Base-by-base conservation (phyloP, 805 yeast species). In the Metschnikowia continentalis region DNA sequence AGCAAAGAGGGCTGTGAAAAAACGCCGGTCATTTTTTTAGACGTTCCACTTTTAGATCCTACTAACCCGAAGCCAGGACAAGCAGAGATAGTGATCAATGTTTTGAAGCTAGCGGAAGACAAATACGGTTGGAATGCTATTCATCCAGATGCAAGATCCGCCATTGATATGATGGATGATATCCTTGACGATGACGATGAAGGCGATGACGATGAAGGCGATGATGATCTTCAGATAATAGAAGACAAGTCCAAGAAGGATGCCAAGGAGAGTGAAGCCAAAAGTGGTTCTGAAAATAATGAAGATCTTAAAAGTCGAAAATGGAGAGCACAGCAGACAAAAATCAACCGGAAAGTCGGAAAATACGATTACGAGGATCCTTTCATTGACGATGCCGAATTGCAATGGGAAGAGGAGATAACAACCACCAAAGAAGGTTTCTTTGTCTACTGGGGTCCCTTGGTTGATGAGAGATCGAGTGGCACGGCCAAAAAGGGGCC, bases 351-450 rank as follows among this genome's bases (percentile, higher is more conserved):
- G 48, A 81, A 87, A 56, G 89, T 90, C 35, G 97, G 97, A 2
- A 90, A 88, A 63, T 94, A 94, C 68, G 99, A 94, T 65, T 75
- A 81, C 45, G 84, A 88, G 53, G 99, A 94, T 67, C 99, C 98
- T 2, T 94, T 94, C 62, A 94, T 94, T 52, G 99, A 94, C 70
- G 99, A 94, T 68, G 80, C 89, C 14, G 99, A 94, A 68, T 72
- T 90, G 59, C 79, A 82, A 51, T 87, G 94, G 87, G 99, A 94
- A 68, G 97, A 91, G 66, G 95, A 88, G 61, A 83, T 96, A 7
- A 91, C 92, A 2, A 83, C 92, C 1, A 90, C 97, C 0, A 87
- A 87, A 57, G 98, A 94, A 62, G 99, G 98, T 1, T 94, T 91
- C 65, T 94, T 92, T 59, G 97, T 94, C 0, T 94, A 84, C 67